A percentile compares a stretch with the other conserved stretches of the same genome.
phyloP scores from a whole-genome alignment of 2,329 filamentous ascomycete genomes.

The Myriosclerotinia duriaeana region DNA sequence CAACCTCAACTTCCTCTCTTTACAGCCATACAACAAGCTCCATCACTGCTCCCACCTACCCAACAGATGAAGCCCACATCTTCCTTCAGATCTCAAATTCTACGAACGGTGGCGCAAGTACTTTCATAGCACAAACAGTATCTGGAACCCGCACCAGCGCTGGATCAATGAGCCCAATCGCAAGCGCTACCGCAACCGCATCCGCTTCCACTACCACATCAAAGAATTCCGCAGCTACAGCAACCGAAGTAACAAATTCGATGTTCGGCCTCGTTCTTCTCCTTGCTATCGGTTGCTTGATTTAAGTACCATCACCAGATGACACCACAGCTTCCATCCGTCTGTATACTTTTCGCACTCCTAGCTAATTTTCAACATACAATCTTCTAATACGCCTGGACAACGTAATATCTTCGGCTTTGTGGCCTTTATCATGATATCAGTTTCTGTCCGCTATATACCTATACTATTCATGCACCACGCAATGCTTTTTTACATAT shows the following conservation, averaged over 20 bases:
- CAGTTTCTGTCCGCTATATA: conserved; percentile 13
- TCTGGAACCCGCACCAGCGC: neutral
- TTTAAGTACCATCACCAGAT: neutral
- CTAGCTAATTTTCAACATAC: conserved; percentile 8
- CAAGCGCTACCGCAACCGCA: conserved; percentile 2
- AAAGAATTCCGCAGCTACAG: conserved; percentile 18
- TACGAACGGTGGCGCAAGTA: conserved; percentile 17
- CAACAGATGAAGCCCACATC: conserved; percentile 32
- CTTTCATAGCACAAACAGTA: neutral
- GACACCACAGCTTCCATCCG: neutral
- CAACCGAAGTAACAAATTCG: conserved; percentile 13
- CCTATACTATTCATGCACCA: conserved; percentile 12
- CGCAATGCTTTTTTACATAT: neutral
- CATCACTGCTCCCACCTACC: conserved; percentile 24
- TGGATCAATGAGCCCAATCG: conserved; percentile 1
- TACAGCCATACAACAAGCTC: conserved; percentile 26
- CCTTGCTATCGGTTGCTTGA: conserved; percentile 17
- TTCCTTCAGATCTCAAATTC: conserved; percentile 34
- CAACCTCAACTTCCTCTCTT: conserved; percentile 21
- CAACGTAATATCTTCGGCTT: conserved; percentile 19
- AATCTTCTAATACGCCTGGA: conserved; percentile 25
- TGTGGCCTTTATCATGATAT: conserved; percentile 5
- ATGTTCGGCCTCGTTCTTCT: conserved; percentile 16
- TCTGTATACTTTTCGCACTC: neutral
- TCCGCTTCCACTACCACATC: conserved; percentile 7